Conservation (phyloP, 2,329 filamentous ascomycete genomes). For the Pseudocercospora eumusae region DNA sequence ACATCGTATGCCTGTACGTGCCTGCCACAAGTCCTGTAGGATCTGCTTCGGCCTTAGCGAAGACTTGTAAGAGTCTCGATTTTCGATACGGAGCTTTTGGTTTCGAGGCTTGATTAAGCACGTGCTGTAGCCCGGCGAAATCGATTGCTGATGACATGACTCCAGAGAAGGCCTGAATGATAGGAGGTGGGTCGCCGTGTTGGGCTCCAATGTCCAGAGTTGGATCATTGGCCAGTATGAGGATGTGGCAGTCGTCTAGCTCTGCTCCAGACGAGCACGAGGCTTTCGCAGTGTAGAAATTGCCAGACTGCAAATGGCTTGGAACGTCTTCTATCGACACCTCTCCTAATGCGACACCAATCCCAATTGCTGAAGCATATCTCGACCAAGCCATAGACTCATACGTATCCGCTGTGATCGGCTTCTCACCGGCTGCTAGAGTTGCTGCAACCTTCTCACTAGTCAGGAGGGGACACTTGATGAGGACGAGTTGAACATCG, state of each 20-base stretch:
- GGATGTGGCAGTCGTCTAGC: constrained; percentile 18
- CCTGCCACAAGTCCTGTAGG: constrained; percentile 12
- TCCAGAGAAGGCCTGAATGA: constrained; percentile 4
- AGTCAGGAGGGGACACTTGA: constrained; percentile 17
- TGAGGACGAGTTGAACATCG: constrained; percentile 13
- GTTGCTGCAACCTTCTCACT: constrained; percentile 14
- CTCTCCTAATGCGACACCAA: constrained; percentile 11
- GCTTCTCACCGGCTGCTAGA: constrained; percentile 1
- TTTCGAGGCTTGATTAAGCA: not conserved
- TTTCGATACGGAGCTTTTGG: constrained; percentile 11
- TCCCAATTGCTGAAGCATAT: constrained; percentile 16
- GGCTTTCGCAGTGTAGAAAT: constrained; percentile 11
- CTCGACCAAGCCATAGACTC: constrained; percentile 18
- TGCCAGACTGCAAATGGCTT: not conserved
- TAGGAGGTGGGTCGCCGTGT: not conserved
- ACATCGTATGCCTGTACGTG: constrained; percentile 17
- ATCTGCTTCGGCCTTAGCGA: constrained; percentile 20
- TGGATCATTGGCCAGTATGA: constrained; percentile 14
- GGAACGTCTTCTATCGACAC: not conserved
- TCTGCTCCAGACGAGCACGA: constrained; percentile 19
- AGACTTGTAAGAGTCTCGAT: constrained; percentile 11
- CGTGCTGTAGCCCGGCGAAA: constrained; percentile 1
- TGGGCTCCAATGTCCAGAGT: not conserved
- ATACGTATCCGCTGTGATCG: constrained; percentile 14
- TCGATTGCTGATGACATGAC: constrained; percentile 14